A percentile compares a stretch with the other conserved stretches of the same genome.
Evolutionary conservation across 2,329 filamentous ascomycete genomes (phyloP).

Genomic region (Mollisiaceae sp.): DNA sequence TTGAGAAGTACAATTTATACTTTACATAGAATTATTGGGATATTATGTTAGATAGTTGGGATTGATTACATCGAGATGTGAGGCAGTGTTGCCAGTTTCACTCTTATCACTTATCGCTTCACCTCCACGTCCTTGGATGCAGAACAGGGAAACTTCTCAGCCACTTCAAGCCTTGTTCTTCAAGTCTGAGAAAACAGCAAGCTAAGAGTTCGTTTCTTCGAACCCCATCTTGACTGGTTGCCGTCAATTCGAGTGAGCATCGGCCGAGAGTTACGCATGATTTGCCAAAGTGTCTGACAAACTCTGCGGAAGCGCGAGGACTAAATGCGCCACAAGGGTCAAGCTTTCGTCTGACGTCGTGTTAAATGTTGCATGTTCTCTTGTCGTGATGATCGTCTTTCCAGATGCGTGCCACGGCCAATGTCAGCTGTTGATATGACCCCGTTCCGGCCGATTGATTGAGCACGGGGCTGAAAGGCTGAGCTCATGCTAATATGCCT

Average conservation of each 20-base stretch:
- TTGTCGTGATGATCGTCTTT: background rate
- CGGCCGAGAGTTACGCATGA: background rate
- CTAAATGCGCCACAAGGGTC: constrained; percentile 8
- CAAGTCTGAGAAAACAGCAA: constrained; percentile 5
- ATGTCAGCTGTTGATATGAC: background rate
- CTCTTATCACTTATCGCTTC: background rate
- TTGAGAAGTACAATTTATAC: background rate
- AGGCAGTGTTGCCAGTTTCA: background rate
- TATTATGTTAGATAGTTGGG: background rate
- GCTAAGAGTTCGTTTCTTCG: background rate
- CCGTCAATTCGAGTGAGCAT: constrained; percentile 1
- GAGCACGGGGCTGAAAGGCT: background rate
- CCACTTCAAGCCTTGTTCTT: background rate
- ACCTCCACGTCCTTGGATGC: background rate
- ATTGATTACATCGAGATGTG: background rate
- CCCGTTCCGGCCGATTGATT: background rate
- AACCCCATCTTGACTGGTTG: background rate
- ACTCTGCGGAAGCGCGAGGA: constrained; percentile 18
- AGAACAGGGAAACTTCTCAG: background rate
- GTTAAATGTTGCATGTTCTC: background rate
- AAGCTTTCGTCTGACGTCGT: constrained; percentile 12
- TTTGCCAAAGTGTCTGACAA: constrained; percentile 18
- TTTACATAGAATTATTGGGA: background rate
- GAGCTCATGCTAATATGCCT: background rate
- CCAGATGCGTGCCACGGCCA: background rate